Base-by-base conservation (phyloP, 1,284 basidiomycete species). In the Entoloma clypeatum region DNA sequence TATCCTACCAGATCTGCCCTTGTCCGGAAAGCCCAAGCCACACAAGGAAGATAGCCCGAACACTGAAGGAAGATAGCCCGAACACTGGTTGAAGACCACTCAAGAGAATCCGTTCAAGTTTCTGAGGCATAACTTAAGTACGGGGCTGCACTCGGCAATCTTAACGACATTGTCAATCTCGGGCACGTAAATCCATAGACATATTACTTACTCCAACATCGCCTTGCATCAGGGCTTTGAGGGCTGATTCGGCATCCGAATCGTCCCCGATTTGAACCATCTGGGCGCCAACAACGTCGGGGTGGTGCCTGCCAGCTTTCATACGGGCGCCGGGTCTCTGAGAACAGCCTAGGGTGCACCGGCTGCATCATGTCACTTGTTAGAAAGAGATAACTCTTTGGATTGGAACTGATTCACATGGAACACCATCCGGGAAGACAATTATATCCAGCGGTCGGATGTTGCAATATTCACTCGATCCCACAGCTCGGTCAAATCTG, bases 371-470 rank as follows among this genome's bases (percentile, higher is more conserved):
- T 18, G 26, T 17, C 1, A 13, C 21, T 48, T 14, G 11, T 8
- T 27, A 28, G 24, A 27, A 13, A 21, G 25, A 39, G 31, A n/a
- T 14, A 33, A 16, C 16, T 2, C n/a, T n/a, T n/a, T 10, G 35
- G 40, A 21, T 2, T 28, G 17, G 10, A 24, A 13, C 18, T n/a
- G n/a, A 34, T 51, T 3, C 37, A 61, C 59, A 40, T 14, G 60
- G 60, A 5, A 52, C 36, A 16, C 60, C 60, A 36, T 62, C 60
- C 2, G 60, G 61, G 10, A 62, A 40, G 9, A 62, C 52, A 19
- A 62, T 58, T 21, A 62, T 57, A 41, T 62, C 59, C 14, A 62
- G 41, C 1, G 59, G 60, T 16, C 43, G 35, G 22, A 54, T 52
- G 17, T 39, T 37, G 4, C 32, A 16, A 33, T 56, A 52, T 26